Evolutionary conservation across 2,329 filamentous ascomycete species (phyloP).

Genomic region (Anthostomella pinea): DNA sequence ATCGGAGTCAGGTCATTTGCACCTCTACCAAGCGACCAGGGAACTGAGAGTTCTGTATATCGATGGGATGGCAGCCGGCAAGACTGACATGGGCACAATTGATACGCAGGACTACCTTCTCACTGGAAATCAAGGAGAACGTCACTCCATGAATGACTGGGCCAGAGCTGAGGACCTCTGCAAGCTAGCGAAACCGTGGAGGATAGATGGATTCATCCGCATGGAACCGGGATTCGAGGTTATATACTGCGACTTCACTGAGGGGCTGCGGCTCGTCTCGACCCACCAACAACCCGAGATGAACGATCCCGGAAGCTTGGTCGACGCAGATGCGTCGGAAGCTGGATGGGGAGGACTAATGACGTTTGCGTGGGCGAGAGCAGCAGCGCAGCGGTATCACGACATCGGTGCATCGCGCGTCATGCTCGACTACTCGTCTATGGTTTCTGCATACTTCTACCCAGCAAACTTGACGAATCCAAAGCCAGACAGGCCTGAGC

Average conservation of each 20-base stretch:
- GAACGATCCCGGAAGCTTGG: conserved; percentile 16
- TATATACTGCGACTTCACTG: conserved; percentile 39
- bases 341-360: too few species aligned
- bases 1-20: conserved; percentile 53
- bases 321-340: conserved; percentile 3
- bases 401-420: conserved; percentile 42
- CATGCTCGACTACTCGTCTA: conserved; percentile 46
- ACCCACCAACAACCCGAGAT: conserved; percentile 28
- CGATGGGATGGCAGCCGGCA: conserved; percentile 68
- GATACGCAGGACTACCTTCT: conserved; percentile 66
- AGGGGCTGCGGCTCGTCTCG: conserved; percentile 38
- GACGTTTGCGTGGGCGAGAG: conserved; percentile 42
- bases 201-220: conserved; percentile 4
- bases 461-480: conserved; percentile 48
- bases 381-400: conserved; percentile 43
- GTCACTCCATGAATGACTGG: conserved; percentile 40
- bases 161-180: conserved; percentile 46
- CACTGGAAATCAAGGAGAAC: conserved; percentile 36
- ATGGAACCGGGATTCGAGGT: conserved; percentile 9
- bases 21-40: conserved; percentile 60
- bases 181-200: not conserved
- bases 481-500: conserved; percentile 29
- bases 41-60: conserved; percentile 63
- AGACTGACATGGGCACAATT: conserved; percentile 62
- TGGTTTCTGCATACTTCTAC: conserved; percentile 52